A percentile compares a stretch with the other conserved stretches of the same genome.
phyloP scores from a whole-genome alignment of 129 eudicot genomes.

The Centrapalus pauciflorus region DNA sequence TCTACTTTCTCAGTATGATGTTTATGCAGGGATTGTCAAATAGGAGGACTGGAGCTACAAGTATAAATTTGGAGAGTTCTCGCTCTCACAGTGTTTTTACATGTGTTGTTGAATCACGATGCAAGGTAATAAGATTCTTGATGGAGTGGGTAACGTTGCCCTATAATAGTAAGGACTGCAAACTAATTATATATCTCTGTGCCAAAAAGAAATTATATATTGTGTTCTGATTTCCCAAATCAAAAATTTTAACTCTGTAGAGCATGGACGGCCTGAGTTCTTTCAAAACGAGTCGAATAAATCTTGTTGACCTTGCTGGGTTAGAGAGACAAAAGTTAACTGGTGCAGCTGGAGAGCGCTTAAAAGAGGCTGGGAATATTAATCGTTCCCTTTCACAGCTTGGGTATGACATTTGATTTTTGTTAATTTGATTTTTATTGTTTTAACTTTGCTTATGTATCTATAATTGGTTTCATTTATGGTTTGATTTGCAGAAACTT shows the following conservation, averaged over 20 bases:
- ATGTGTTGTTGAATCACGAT: slow-evolving; percentile 91
- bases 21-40: slow-evolving; percentile 78
- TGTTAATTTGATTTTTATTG: not conserved
- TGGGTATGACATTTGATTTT: slow-evolving; percentile 49
- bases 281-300: slow-evolving; percentile 81
- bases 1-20: not conserved
- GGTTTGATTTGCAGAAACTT: slow-evolving; percentile 53
- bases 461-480: not conserved
- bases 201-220: not conserved
- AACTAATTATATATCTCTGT: too few species aligned
- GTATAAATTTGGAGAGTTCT: slow-evolving; percentile 91
- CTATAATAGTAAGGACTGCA: too few species aligned
- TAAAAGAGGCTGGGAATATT: slow-evolving; percentile 98
- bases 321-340: slow-evolving; percentile 96
- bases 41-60: slow-evolving; percentile 83
- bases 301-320: slow-evolving; percentile 98
- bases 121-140: slow-evolving; percentile 64
- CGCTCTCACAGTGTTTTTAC: slow-evolving; percentile 98
- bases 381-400: slow-evolving; percentile 99
- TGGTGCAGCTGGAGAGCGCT: slow-evolving; percentile 96
- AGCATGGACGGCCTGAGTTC: slow-evolving; percentile 75
- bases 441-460: not conserved
- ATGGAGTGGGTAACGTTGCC: not conserved
- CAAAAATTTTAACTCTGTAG: slow-evolving; percentile 34
- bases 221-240: not conserved